These are phyloP conservation scores for Trametes hirsuta DNA, from an alignment of 1,284 basidiomycete species.

Conservation along the genomic window DNA sequence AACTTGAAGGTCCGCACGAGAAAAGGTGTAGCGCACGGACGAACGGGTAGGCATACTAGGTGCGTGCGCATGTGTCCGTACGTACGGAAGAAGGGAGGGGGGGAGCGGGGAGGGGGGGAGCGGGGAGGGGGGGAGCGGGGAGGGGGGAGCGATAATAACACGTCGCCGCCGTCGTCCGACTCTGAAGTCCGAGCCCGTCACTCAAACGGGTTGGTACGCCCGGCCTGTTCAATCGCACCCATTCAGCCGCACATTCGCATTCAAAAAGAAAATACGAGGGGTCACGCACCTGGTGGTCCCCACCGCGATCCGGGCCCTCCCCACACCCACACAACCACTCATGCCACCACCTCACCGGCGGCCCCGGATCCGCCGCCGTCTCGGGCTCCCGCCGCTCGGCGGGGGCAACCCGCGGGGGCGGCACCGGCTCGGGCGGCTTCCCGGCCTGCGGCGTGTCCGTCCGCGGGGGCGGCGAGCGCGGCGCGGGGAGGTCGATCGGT, in stretches of 20 bases:
- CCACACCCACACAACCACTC: constrained; percentile 81
- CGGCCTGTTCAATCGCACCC: constrained; percentile 49
- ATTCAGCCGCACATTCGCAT: not conserved
- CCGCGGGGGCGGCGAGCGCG: constrained; percentile 58
- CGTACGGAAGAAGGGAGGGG: not conserved
- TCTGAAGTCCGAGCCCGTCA: constrained; percentile 32
- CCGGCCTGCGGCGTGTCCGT: constrained; percentile 33
- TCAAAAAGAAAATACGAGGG: not conserved
- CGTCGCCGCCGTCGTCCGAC: not conserved
- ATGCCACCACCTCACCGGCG: constrained; percentile 70
- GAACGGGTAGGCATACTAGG: too few relatives aligned
- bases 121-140: not conserved
- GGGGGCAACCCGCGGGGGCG: constrained; percentile 38
- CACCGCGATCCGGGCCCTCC: constrained; percentile 68
- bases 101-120: not conserved
- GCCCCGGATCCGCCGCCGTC: not conserved
- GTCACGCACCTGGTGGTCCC: constrained; percentile 64
- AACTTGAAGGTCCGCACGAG: too few relatives aligned
- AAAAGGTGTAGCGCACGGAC: too few relatives aligned
- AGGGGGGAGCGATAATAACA: not conserved
- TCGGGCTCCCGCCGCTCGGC: constrained; percentile 38
- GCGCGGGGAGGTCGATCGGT: constrained; percentile 60
- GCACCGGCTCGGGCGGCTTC: constrained; percentile 45
- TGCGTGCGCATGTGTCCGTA: not conserved
- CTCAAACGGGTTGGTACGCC: constrained; percentile 76